phyloP scores from a whole-genome alignment of 768 basidiomycete genomes.

The Amanita muscaria region DNA sequence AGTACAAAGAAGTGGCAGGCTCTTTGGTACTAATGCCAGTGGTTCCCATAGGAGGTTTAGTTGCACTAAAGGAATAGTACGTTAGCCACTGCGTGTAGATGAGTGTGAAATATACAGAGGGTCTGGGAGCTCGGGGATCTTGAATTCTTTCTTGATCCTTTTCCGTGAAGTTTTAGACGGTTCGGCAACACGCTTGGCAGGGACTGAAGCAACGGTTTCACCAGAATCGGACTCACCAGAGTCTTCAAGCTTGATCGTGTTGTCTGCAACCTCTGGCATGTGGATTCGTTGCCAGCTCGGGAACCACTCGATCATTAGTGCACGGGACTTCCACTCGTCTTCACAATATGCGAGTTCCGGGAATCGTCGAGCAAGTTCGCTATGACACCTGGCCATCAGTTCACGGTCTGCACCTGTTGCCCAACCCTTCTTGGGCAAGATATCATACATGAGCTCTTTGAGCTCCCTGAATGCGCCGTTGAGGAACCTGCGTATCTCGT shows the following conservation, averaged over 20 bases:
- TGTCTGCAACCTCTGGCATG: not conserved
- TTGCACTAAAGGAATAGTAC: no score
- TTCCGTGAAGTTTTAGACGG: not conserved
- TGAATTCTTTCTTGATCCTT: not conserved
- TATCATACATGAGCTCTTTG: not conserved
- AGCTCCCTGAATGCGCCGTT: not conserved
- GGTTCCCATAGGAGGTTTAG: no score
- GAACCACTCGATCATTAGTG: conserved; percentile 1
- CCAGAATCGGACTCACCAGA: not conserved
- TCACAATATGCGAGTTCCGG: not conserved
- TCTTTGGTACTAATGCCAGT: no score
- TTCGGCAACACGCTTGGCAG: not conserved
- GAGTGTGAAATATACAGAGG: no score
- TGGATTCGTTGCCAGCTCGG: not conserved
- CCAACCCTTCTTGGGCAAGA: conserved; percentile 1
- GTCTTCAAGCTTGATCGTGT: not conserved
- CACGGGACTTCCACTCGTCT: not conserved
- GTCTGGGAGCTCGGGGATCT: no score
- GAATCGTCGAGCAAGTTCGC: not conserved
- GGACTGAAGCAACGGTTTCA: not conserved
- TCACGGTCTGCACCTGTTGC: not conserved
- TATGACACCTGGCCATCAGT: not conserved
- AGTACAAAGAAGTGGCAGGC: no score
- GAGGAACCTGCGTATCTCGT: not conserved
- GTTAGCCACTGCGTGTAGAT: no score